Conservation (phyloP, 2,329 filamentous ascomycete species). For the Meredithiella fracta region DNA sequence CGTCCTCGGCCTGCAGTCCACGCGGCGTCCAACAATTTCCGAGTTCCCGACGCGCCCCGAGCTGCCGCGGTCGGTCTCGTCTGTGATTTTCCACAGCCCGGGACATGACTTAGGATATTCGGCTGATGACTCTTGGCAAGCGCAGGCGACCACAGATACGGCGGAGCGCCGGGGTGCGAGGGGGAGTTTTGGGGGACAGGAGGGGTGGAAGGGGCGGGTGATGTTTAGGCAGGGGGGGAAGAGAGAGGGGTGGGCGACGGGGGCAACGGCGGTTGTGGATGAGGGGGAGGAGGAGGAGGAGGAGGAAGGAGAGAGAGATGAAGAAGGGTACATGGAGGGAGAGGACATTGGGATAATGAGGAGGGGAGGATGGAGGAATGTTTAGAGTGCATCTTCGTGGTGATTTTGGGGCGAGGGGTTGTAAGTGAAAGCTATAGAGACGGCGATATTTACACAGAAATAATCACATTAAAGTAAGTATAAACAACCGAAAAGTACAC, state of each 20-base stretch:
- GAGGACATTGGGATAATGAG: neutral
- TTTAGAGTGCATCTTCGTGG: neutral
- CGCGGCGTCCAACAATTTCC: slow-evolving; percentile 8
- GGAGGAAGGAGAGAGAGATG: neutral
- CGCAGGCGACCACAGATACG: too few relatives aligned
- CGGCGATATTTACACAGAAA: too few relatives aligned
- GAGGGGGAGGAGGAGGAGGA: slow-evolving; percentile 1
- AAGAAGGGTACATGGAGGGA: neutral
- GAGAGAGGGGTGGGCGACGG: neutral
- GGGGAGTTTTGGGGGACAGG: neutral
- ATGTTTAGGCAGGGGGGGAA: neutral
- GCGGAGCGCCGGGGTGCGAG: neutral
- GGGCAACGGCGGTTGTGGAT: neutral
- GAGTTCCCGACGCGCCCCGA: neutral
- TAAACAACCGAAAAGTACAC: neutral
- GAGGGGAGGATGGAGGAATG: neutral
- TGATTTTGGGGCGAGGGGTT: neutral
- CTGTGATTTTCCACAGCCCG: neutral
- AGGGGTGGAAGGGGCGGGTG: neutral
- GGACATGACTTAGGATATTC: slow-evolving; percentile 7
- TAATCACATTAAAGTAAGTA: too few relatives aligned
- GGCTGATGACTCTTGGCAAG: slow-evolving; percentile 10
- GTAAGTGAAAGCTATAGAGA: neutral
- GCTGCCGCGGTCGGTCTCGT: neutral
- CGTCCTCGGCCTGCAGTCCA: slow-evolving; percentile 18